phyloP scores from a whole-genome alignment of 2,329 filamentous ascomycete species.

The Beauveria asiatica region DNA sequence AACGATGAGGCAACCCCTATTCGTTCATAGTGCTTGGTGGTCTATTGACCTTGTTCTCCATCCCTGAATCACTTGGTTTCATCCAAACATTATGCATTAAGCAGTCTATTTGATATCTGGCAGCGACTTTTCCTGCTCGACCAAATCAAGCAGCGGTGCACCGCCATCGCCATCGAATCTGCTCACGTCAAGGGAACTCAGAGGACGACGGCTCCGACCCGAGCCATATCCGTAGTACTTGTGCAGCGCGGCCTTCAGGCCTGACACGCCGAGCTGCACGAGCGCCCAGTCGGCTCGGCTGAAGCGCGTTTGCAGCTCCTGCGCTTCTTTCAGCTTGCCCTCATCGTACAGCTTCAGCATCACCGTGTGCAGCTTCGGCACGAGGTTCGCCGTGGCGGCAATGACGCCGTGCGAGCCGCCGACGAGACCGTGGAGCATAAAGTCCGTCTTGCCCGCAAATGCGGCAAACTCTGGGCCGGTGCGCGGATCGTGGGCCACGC shows the following conservation, averaged over 20 bases:
- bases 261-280: conserved; percentile 21
- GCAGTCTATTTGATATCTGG: not conserved
- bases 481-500: conserved; percentile 34
- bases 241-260: conserved; percentile 20
- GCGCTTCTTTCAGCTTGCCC: conserved; percentile 25
- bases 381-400: conserved; percentile 32
- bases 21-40: too few species aligned
- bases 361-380: conserved; percentile 27
- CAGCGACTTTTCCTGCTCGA: conserved; percentile 18
- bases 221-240: conserved; percentile 16
- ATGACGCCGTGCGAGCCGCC: conserved; percentile 32
- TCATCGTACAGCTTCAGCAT: conserved; percentile 26
- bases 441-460: conserved; percentile 32
- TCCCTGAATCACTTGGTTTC: too few species aligned
- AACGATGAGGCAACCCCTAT: too few species aligned
- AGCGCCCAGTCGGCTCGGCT: conserved; percentile 22
- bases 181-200: conserved; percentile 16
- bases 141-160: conserved; percentile 13
- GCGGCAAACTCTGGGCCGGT: conserved; percentile 24
- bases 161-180: conserved; percentile 18
- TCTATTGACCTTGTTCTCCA: too few species aligned
- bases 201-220: conserved; percentile 19
- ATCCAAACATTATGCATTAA: too few species aligned
- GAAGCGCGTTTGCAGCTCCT: conserved; percentile 26
- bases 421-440: conserved; percentile 31